A percentile compares a stretch with the other conserved stretches of the same genome.
Evolutionary conservation across 2,329 filamentous ascomycete species (phyloP).

Genomic region (Ascocoryne sarcoides): DNA sequence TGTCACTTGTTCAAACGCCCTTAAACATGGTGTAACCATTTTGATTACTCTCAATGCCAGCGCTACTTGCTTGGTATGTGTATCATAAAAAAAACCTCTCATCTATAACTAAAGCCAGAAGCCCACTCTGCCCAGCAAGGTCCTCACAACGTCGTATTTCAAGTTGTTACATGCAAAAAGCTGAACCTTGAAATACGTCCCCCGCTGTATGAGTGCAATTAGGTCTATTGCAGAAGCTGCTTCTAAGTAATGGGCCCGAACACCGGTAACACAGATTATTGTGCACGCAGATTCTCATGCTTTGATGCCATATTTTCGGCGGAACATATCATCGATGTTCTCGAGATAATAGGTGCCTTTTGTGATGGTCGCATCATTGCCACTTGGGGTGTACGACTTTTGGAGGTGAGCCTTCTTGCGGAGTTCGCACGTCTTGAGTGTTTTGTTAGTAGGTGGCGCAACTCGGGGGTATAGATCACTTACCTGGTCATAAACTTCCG

Average conservation of each 20-base stretch:
- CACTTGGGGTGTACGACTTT: slow-evolving; percentile 67
- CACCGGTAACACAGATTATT: slow-evolving; percentile 7
- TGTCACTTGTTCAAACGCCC: no score
- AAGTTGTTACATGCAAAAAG: no score
- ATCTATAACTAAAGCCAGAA: no score
- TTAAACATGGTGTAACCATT: no score
- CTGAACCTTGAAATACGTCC: neutral
- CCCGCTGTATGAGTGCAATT: slow-evolving; percentile 1
- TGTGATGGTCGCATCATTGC: slow-evolving; percentile 56
- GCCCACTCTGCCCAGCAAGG: no score
- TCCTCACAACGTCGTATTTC: no score
- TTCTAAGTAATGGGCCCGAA: slow-evolving; percentile 1
- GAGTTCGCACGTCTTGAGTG: slow-evolving; percentile 60
- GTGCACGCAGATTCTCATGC: slow-evolving; percentile 37
- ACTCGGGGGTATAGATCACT: slow-evolving; percentile 28
- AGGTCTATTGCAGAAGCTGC: slow-evolving; percentile 13
- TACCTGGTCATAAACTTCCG: slow-evolving; percentile 66
- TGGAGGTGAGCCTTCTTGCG: slow-evolving; percentile 77
- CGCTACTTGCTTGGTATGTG: slow-evolving; percentile 4
- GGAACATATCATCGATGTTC: slow-evolving; percentile 79
- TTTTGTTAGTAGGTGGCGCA: neutral
- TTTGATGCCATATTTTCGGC: slow-evolving; percentile 69
- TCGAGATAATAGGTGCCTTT: slow-evolving; percentile 70
- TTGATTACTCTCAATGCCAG: slow-evolving; percentile 2
- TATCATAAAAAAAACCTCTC: slow-evolving; percentile 1